Evolutionary conservation across 2,329 filamentous ascomycete genomes (phyloP).

Genomic region (Cordyceps tenuipes): DNA sequence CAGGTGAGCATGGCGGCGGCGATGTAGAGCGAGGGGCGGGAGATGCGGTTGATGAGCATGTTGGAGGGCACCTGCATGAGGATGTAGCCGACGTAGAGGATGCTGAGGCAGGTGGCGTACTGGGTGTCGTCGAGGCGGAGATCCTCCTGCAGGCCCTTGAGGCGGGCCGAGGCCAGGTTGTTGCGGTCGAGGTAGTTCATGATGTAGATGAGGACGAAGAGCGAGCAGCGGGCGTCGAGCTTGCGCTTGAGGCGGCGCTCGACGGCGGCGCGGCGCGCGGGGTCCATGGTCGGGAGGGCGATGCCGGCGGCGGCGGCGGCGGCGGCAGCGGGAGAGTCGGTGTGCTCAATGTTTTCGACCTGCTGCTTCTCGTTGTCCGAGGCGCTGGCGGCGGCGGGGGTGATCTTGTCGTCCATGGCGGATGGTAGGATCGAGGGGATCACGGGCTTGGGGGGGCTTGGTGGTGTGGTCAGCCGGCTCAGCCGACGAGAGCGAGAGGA

Average conservation of each 20-base stretch:
- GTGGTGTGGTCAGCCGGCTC: neutral
- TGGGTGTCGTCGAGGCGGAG: constrained; percentile 46
- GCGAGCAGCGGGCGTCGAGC: constrained; percentile 59
- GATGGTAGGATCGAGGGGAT: neutral
- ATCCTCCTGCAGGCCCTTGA: constrained; percentile 57
- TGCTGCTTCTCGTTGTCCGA: constrained; percentile 5
- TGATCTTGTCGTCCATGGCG: constrained; percentile 11
- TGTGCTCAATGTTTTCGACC: constrained; percentile 8
- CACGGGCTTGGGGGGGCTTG: neutral
- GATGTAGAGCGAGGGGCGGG: constrained; percentile 44
- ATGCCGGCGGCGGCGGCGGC: neutral
- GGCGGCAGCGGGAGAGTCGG: neutral
- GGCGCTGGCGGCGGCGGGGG: neutral
- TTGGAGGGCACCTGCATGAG: constrained; percentile 55
- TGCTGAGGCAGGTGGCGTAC: constrained; percentile 55
- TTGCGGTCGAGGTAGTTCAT: constrained; percentile 63
- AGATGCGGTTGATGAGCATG: constrained; percentile 48
- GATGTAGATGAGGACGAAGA: constrained; percentile 69
- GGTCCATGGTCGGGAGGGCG: constrained; percentile 21
- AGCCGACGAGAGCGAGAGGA: neutral
- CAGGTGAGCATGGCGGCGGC: constrained; percentile 46
- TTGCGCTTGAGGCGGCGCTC: constrained; percentile 62
- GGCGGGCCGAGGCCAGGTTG: constrained; percentile 58
- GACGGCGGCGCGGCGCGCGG: constrained; percentile 44
- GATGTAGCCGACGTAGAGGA: constrained; percentile 59